phyloP scores from a whole-genome alignment of 2,329 filamentous ascomycete genomes.

The Fusarium musae region DNA sequence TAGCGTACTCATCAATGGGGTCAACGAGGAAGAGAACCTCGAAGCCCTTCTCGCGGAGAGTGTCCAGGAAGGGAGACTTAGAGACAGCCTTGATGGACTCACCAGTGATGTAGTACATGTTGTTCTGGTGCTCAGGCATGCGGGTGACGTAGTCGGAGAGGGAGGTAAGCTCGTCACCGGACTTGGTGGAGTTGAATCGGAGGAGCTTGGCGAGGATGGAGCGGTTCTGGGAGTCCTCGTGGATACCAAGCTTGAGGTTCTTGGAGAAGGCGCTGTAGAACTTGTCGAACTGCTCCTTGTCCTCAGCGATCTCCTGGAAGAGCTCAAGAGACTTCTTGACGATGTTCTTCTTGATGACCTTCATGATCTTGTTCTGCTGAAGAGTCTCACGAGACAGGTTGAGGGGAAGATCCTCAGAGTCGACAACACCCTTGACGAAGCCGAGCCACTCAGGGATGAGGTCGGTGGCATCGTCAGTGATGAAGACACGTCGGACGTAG shows the following conservation, averaged over 20 bases:
- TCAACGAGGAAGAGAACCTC: slow-evolving; percentile 99
- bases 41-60: slow-evolving; percentile 98
- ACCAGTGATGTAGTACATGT: slow-evolving; percentile 99
- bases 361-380: slow-evolving; percentile 99
- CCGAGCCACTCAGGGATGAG: slow-evolving; percentile 99
- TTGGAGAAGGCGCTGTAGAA: slow-evolving; percentile 99
- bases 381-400: slow-evolving; percentile 99
- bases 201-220: slow-evolving; percentile 93
- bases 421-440: slow-evolving; percentile 99
- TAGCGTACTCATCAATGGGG: slow-evolving; percentile 99
- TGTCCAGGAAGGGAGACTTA: slow-evolving; percentile 98
- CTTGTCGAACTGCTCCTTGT: slow-evolving; percentile 99
- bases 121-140: slow-evolving; percentile 99
- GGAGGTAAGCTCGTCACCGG: slow-evolving; percentile 93
- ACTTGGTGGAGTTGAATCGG: slow-evolving; percentile 99
- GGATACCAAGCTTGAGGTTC: slow-evolving; percentile 99
- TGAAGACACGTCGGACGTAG: slow-evolving; percentile 99
- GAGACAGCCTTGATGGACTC: slow-evolving; percentile 98
- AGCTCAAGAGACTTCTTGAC: slow-evolving; percentile 99
- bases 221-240: slow-evolving; percentile 99
- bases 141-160: slow-evolving; percentile 97
- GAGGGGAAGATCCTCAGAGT: slow-evolving; percentile 98
- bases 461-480: slow-evolving; percentile 98
- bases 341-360: slow-evolving; percentile 99
- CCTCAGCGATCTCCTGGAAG: slow-evolving; percentile 98